Conservation (phyloP, 75 land plant genomes). For the Ceratopteris richardii region DNA sequence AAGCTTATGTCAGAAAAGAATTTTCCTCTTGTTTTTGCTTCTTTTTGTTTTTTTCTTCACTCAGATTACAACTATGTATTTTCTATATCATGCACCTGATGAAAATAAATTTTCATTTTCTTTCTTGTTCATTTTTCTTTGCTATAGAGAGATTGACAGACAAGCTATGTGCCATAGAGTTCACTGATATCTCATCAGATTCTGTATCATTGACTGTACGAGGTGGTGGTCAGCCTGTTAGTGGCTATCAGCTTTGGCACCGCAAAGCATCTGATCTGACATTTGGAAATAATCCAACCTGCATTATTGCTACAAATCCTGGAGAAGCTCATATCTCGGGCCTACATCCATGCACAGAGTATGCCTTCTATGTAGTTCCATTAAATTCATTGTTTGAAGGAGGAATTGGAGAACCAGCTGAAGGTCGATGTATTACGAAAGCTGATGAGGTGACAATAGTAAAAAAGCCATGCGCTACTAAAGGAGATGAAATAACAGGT, state of each 20-base stretch:
- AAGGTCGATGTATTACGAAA: constrained; percentile 24
- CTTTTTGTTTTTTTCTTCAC: no score
- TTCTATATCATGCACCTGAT: no score
- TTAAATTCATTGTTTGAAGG: neutral
- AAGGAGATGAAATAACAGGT: constrained; percentile 18
- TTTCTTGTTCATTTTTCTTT: constrained; percentile 15
- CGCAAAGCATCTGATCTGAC: neutral
- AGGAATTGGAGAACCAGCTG: constrained; percentile 25
- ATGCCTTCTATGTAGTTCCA: neutral
- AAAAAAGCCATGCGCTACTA: constrained; percentile 31
- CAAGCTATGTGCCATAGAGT: neutral
- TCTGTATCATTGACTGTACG: neutral
- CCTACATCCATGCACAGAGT: constrained; percentile 9
- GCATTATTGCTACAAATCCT: neutral
- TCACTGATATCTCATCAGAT: neutral
- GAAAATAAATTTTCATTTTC: no score
- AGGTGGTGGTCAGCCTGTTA: neutral
- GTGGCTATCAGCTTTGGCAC: constrained; percentile 10
- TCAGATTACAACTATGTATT: no score
- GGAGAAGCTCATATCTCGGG: constrained; percentile 5
- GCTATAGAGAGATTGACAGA: no score
- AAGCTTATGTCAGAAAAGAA: no score
- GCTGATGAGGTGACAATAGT: no score
- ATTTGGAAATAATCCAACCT: constrained; percentile 7
- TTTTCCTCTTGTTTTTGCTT: no score